These are phyloP conservation scores for Silene conica DNA, from an alignment of 148 eudicot genomes.

Conservation along the genomic window DNA sequence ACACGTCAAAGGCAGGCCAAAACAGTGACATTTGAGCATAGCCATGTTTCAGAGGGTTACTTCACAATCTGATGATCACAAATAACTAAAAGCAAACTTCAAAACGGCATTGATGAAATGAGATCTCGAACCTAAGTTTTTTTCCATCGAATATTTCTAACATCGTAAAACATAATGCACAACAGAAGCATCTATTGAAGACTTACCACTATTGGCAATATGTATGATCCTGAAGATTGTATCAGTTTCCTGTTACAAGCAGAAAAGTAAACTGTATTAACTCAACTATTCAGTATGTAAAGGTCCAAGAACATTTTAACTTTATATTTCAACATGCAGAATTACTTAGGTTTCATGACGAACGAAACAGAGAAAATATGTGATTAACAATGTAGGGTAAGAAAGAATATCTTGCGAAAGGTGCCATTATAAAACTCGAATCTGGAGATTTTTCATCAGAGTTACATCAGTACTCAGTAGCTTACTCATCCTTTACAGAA, in stretches of 20 bases:
- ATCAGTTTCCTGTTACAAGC: conserved; percentile 19
- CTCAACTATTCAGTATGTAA: background rate
- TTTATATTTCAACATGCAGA: background rate
- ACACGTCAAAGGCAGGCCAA: background rate
- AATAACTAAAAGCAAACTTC: background rate
- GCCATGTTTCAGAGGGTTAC: background rate
- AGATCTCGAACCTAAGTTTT: background rate
- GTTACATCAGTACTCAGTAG: background rate
- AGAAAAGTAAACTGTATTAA: background rate
- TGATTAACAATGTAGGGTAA: background rate
- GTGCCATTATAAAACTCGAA: background rate
- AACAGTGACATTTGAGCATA: background rate
- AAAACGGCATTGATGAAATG: background rate
- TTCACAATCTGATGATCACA: background rate
- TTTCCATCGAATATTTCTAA: background rate
- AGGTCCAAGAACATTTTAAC: background rate
- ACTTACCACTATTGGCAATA: conserved; percentile 13
- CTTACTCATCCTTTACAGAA: background rate
- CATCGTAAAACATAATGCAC: background rate
- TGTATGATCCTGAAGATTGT: conserved; percentile 16
- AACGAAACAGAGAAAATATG: too few relatives aligned
- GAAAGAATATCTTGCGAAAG: background rate
- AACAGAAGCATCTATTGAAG: background rate
- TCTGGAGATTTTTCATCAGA: background rate
- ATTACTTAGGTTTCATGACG: background rate